These are phyloP conservation scores for Xerocomus spinulosus DNA, from an alignment of 768 basidiomycete genomes.

Conservation along the genomic window DNA sequence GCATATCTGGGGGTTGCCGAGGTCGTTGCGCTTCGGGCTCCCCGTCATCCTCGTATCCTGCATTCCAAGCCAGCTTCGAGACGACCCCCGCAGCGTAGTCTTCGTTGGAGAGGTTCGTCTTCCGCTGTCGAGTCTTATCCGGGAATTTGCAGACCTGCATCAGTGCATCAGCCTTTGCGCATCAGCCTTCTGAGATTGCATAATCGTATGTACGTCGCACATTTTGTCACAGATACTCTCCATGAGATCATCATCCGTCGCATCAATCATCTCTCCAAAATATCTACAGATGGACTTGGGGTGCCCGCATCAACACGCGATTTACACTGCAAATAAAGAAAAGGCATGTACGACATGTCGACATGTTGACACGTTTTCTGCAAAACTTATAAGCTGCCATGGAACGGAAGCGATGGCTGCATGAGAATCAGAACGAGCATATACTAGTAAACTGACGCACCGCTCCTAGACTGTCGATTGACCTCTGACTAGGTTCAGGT, in stretches of 20 bases:
- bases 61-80: constrained; percentile 17
- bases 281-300: constrained; percentile 69
- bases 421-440: constrained; percentile 11
- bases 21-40: constrained; percentile 4
- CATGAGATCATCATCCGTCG: constrained; percentile 38
- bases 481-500: constrained; percentile 63
- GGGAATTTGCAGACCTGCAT: constrained; percentile 76
- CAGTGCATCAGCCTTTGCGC: neutral
- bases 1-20: neutral
- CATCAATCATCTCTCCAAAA: constrained; percentile 68
- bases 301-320: neutral
- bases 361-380: constrained; percentile 57
- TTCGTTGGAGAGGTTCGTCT: constrained; percentile 45
- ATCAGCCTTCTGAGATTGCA: neutral
- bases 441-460: constrained; percentile 35
- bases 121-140: constrained; percentile 52
- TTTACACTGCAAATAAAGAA: neutral
- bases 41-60: constrained; percentile 29
- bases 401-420: neutral
- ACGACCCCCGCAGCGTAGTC: constrained; percentile 28
- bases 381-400: constrained; percentile 44
- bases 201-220: constrained; percentile 63
- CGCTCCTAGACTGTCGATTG: constrained; percentile 56
- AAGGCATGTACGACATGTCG: constrained; percentile 60
- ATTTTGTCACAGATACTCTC: constrained; percentile 62